phyloP scores from a whole-genome alignment of 495 filamentous ascomycete species.

The Neurospora sublineolata region DNA sequence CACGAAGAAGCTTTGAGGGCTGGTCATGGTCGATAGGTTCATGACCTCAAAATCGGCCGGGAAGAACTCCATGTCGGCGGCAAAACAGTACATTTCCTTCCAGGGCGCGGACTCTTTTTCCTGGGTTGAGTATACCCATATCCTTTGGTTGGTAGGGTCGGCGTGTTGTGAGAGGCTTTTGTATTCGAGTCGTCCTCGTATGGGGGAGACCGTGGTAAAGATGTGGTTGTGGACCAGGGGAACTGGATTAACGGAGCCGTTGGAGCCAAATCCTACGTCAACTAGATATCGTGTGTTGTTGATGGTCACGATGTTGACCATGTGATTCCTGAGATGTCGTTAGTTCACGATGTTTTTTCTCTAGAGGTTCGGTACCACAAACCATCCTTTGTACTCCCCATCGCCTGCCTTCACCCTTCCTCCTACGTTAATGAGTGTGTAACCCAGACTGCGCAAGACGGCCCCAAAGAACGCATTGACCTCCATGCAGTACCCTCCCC shows the following conservation, averaged over 20 bases:
- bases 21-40: constrained; percentile 39
- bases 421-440: constrained; percentile 36
- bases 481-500: constrained; percentile 72
- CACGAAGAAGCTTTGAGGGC: constrained; percentile 30
- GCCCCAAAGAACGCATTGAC: constrained; percentile 55
- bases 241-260: constrained; percentile 22
- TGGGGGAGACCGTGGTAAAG: constrained; percentile 3
- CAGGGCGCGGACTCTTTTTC: constrained; percentile 15
- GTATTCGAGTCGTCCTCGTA: constrained; percentile 14
- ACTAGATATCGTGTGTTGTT: constrained; percentile 41
- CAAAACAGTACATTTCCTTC: constrained; percentile 31
- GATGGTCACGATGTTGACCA: constrained; percentile 57
- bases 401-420: constrained; percentile 22
- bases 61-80: constrained; percentile 30
- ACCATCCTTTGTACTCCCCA: constrained; percentile 27
- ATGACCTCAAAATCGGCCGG: constrained; percentile 44
- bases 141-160: constrained; percentile 13
- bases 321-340: constrained; percentile 43
- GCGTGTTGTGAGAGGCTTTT: constrained; percentile 16
- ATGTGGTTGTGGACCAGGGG: constrained; percentile 13
- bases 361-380: constrained; percentile 7
- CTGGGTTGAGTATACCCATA: constrained; percentile 34
- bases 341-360: background rate
- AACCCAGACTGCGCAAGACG: constrained; percentile 53
- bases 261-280: constrained; percentile 60